Base-by-base conservation (phyloP, 73 alveolate genomes). In the Uronychia binucleata region DNA sequence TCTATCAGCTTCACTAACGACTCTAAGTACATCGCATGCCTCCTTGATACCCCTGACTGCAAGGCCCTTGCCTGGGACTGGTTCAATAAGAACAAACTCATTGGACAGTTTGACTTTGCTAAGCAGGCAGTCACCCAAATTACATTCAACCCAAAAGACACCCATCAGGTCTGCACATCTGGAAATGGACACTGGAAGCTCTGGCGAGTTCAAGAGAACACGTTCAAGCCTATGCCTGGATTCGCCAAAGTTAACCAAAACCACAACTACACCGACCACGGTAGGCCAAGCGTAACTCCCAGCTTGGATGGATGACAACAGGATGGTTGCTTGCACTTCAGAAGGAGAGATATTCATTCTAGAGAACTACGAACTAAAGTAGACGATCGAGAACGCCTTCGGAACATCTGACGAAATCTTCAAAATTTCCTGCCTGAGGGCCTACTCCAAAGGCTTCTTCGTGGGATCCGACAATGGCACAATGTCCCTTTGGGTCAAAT, bases 291-390 rank as follows among this genome's bases (percentile, higher is more conserved):
- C n/a, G n/a, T n/a, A n/a, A n/a, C n/a, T n/a, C n/a, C n/a, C n/a
- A n/a, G 89, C 93, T 32, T 96, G 98, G 98, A 84, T 94, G 31
- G 98, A 92, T 58, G 99, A 96, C 27, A 93, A 92, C 75, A 92
- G 88, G 74, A 60, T 96, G 11, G 95, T 94, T 19, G 93, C 94
- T 14, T 87, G 96, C 67, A 92, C 95, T 59, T 92, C 94, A 14
- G 91, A 86, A 35, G 99, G 98, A 57, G 97, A 96, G 76, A 84
- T 96, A 33, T 92, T 84, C 58, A 87, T 96, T 86, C 81, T 91
- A 19, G 93, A 91, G n/a, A 93, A 96, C 81, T 83, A 84, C 85
- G 95, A 92, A 32, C 91, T 86, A 27, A 92, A 86, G 79, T 85
- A 94, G 81, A 81, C 86, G 74, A 93, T 94, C 28, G 95, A 88